These are phyloP conservation scores for Tetradesmus obliquus DNA, from an alignment of 139 green algal species.

Conservation along the genomic window DNA sequence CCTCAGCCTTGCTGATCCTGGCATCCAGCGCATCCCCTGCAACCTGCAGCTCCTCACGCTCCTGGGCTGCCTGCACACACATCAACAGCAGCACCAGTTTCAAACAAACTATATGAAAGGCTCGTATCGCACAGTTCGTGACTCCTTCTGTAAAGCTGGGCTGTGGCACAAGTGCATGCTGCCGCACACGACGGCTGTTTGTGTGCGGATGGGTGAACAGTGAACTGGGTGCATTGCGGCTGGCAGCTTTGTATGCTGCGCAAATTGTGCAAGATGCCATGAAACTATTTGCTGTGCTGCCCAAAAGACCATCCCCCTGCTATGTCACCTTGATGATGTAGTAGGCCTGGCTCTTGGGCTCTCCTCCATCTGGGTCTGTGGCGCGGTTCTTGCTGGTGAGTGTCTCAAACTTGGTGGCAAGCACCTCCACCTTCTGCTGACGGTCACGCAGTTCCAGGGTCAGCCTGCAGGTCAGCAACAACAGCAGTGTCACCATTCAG, in stretches of 20 bases:
- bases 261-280: background rate
- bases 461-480: conserved; percentile 42
- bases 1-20: conserved; percentile 64
- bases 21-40: conserved; percentile 74
- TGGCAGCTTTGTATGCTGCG: background rate
- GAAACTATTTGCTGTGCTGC: background rate
- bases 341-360: conserved; percentile 83
- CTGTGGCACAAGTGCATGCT: too few relatives aligned
- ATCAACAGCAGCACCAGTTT: background rate
- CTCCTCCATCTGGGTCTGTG: conserved; percentile 57
- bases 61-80: conserved; percentile 75
- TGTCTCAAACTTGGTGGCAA: conserved; percentile 83
- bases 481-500: background rate
- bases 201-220: background rate
- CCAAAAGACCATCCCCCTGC: conserved; percentile 23
- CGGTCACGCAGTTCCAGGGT: conserved; percentile 85
- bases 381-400: conserved; percentile 62
- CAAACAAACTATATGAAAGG: too few relatives aligned
- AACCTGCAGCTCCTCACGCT: conserved; percentile 86
- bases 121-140: too few relatives aligned
- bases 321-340: conserved; percentile 90
- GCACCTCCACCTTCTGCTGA: conserved; percentile 67
- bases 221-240: background rate
- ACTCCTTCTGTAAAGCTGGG: too few relatives aligned
- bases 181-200: background rate